Conservation (phyloP, 768 basidiomycete species). For the Tulasnella sp. region DNA sequence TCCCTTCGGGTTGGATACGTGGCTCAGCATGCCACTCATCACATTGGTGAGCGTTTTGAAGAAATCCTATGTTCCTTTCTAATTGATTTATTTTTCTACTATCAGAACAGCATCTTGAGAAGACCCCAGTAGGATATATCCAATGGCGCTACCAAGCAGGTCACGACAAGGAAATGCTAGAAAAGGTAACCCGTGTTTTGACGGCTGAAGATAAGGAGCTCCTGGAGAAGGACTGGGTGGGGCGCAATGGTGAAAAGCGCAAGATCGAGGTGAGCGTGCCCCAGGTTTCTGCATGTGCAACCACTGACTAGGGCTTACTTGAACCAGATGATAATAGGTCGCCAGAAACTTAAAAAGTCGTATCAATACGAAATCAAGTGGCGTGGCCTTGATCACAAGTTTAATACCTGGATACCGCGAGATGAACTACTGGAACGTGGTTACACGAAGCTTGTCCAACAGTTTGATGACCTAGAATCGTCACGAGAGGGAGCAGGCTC, state of each 20-base stretch:
- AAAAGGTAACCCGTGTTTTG: conserved; percentile 86
- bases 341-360: conserved; percentile 95
- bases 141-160: conserved; percentile 99
- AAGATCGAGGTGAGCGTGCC: conserved; percentile 73
- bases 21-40: conserved; percentile 97
- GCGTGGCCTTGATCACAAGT: conserved; percentile 76
- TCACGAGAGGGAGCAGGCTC: conserved; percentile 92
- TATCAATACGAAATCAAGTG: conserved; percentile 92
- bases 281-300: conserved; percentile 16
- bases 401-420: conserved; percentile 88
- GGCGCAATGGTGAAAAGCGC: conserved; percentile 84
- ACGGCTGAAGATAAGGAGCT: conserved; percentile 78
- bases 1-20: conserved; percentile 92
- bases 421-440: conserved; percentile 83
- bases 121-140: conserved; percentile 94
- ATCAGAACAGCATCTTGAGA: conserved; percentile 86
- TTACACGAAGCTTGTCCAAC: conserved; percentile 83
- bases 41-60: conserved; percentile 57
- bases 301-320: conserved; percentile 20
- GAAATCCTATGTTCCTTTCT: neutral
- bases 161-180: conserved; percentile 89
- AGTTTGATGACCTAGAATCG: conserved; percentile 95
- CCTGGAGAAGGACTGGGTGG: conserved; percentile 83
- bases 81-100: neutral
- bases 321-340: conserved; percentile 75